Evolutionary conservation across 2,329 filamentous ascomycete species (phyloP).

Genomic region (Beauveria sp.): DNA sequence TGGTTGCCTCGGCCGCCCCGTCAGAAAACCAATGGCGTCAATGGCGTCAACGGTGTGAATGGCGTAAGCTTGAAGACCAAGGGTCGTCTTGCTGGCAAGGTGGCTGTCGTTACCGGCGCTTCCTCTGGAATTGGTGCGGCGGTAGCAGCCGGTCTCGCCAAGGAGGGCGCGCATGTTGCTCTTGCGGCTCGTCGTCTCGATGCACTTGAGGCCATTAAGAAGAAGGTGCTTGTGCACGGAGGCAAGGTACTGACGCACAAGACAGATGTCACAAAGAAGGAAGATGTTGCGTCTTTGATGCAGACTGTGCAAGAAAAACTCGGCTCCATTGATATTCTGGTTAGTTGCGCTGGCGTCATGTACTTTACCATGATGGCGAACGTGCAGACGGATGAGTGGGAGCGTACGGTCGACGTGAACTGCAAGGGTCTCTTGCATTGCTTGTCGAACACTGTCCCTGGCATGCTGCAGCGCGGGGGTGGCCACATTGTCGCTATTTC

Average conservation of each 20-base stretch:
- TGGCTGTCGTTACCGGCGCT: slow-evolving; percentile 71
- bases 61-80: slow-evolving; percentile 17
- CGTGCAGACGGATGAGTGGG: slow-evolving; percentile 65
- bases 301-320: slow-evolving; percentile 50
- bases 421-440: slow-evolving; percentile 76
- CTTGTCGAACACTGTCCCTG: slow-evolving; percentile 59
- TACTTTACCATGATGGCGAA: slow-evolving; percentile 87
- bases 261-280: slow-evolving; percentile 64
- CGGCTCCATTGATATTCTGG: slow-evolving; percentile 69
- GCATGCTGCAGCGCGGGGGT: slow-evolving; percentile 60
- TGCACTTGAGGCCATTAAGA: slow-evolving; percentile 60
- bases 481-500: slow-evolving; percentile 77
- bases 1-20: slow-evolving; percentile 62
- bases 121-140: slow-evolving; percentile 75
- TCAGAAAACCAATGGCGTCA: slow-evolving; percentile 28
- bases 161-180: slow-evolving; percentile 64
- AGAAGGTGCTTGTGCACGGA: slow-evolving; percentile 45
- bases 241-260: slow-evolving; percentile 60
- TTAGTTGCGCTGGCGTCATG: slow-evolving; percentile 77
- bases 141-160: slow-evolving; percentile 59
- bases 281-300: slow-evolving; percentile 60
- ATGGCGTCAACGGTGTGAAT: slow-evolving; percentile 13
- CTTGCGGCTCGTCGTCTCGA: slow-evolving; percentile 64
- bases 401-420: slow-evolving; percentile 76
- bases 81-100: slow-evolving; percentile 58